Base-by-base conservation (phyloP, 2,329 filamentous ascomycete genomes). In the Aspergillus sp. region DNA sequence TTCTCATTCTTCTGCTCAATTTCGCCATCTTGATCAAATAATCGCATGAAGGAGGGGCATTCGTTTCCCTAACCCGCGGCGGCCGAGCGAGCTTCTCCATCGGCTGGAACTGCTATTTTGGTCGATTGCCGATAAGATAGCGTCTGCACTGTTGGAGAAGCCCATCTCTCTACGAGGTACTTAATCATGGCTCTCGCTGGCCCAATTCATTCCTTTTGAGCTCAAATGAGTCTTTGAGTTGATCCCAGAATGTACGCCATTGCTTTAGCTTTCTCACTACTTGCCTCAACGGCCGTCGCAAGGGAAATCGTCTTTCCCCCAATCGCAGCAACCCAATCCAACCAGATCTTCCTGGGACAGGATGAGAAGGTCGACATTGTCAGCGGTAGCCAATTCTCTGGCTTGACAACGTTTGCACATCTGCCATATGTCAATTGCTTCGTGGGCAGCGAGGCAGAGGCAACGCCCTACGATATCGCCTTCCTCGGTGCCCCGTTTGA, bases 401-500 rank as follows among this genome's bases (percentile, higher is more conserved):
- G 72, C 9, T 43, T 76, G 30, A 72, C 65, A 1, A 76, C 74
- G 1, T 77, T 76, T 54, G 69, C 74, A 1, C 70, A 71, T 34
- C 65, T 77, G n/a, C 73, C 71, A 4, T 73, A 73, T 62, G 63
- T 70, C 15, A 71, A 73, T 58, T 76, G 72, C 54, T 69, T 75
- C 51, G 64, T 69, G 7, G 65, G 68, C 4, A 61, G 60, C n/a
- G 59, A 68, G 11, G 62, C 68, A 15, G 31, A 57, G 5, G 19
- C 54, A 8, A 61, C 43, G 11, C 71, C 64, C 47, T 76, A 74
- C 59, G 75, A 77, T 51, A 73, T 77, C 60, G 82, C 82, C 17
- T 76, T 84, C 55, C 64, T 84, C 7, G 82, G 82, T 5, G 82
- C 82, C 3, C 82, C 82, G 0, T 83, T 84, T 60, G 82, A 84